Conservation (phyloP, 1,284 basidiomycete genomes). For the Microbotryum saponariae region DNA sequence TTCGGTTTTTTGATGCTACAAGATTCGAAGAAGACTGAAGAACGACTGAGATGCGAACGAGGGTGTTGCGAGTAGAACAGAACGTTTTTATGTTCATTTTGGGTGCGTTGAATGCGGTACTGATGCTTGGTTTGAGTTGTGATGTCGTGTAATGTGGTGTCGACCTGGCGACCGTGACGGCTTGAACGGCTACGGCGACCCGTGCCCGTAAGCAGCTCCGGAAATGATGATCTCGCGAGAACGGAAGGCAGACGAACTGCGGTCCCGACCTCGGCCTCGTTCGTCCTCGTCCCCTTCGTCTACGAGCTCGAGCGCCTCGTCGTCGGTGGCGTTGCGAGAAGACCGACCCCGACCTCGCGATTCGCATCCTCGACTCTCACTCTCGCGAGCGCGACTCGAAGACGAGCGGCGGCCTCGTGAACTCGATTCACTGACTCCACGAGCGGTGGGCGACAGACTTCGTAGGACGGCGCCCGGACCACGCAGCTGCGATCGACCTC, state of each 20-base stretch:
- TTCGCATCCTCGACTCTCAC: conserved; percentile 5
- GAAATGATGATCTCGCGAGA: conserved; percentile 7
- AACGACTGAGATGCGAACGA: too few relatives aligned
- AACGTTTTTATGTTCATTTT: too few relatives aligned
- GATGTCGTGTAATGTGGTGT: too few relatives aligned
- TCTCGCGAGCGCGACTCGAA: conserved; percentile 9
- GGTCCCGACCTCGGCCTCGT: conserved; percentile 1
- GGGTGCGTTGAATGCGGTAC: too few relatives aligned
- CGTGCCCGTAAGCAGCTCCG: conserved; percentile 12
- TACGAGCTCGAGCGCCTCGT: conserved; percentile 9
- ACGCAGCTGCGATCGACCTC: conserved; percentile 17
- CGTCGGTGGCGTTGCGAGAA: background rate
- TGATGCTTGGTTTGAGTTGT: too few relatives aligned
- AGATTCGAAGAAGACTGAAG: too few relatives aligned
- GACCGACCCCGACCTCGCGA: background rate
- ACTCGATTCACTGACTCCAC: background rate
- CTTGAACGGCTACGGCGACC: too few relatives aligned
- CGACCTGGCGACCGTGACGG: too few relatives aligned
- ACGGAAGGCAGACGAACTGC: conserved; percentile 2
- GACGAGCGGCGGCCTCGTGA: background rate
- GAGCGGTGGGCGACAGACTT: conserved; percentile 7
- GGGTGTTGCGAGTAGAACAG: too few relatives aligned
- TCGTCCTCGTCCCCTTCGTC: conserved; percentile 6
- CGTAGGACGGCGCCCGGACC: conserved; percentile 16
- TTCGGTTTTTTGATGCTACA: too few relatives aligned